Conservation (phyloP, 345 rosid species). For the Adansonia digitata region DNA sequence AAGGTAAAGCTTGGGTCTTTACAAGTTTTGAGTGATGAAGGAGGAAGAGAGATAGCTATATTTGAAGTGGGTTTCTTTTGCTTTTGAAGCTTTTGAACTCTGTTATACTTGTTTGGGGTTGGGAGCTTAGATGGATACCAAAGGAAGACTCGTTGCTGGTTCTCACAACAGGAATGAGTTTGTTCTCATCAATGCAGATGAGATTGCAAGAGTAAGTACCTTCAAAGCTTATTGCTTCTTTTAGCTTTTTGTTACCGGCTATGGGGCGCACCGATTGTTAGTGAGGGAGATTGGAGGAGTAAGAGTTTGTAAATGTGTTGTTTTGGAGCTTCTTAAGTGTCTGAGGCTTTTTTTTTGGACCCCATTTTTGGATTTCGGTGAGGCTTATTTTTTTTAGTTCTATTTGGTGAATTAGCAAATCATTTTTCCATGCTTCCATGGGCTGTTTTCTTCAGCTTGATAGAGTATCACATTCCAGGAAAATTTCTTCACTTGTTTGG, state of each 20-base stretch:
- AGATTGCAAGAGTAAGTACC: conserved; percentile 54
- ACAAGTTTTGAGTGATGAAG: conserved; percentile 19
- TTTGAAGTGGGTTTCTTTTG: conserved; percentile 11
- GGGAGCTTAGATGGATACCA: conserved; percentile 48
- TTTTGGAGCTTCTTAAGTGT: neutral
- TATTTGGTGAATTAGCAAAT: neutral
- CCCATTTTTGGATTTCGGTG: conserved; percentile 1
- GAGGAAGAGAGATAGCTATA: conserved; percentile 3
- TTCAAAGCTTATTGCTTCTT: neutral
- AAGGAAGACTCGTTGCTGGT: conserved; percentile 84
- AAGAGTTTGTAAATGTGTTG: neutral
- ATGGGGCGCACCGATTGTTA: neutral
- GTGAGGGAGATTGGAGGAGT: neutral
- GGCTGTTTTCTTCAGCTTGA: conserved; percentile 10
- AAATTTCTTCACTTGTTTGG: neutral
- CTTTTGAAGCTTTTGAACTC: conserved; percentile 15
- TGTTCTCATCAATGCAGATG: conserved; percentile 78
- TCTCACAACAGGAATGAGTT: conserved; percentile 92
- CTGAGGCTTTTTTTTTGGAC: neutral
- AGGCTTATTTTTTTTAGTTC: neutral
- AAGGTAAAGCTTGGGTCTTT: conserved; percentile 9
- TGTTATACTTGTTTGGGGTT: neutral
- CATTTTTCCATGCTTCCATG: neutral
- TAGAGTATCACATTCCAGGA: neutral
- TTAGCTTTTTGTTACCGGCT: neutral